phyloP scores from a whole-genome alignment of 2,329 filamentous ascomycete genomes.

The Talaromyces albobiverticillius region DNA sequence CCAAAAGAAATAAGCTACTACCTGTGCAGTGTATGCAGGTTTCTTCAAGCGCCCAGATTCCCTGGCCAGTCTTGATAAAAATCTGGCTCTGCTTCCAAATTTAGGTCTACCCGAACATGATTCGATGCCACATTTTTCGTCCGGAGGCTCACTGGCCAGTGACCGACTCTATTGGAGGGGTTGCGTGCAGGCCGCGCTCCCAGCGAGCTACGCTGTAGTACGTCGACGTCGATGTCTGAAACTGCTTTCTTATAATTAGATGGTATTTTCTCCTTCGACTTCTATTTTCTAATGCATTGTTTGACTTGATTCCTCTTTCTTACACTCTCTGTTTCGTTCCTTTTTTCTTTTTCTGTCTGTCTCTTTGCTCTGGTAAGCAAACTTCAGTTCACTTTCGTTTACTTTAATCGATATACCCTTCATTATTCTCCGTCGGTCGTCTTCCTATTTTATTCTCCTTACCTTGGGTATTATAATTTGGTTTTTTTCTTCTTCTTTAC shows the following conservation, averaged over 20 bases:
- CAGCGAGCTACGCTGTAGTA: too few species aligned
- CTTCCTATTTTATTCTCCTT: background rate
- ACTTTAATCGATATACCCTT: conserved; percentile 1
- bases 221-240: too few species aligned
- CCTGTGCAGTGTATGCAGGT: background rate
- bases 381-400: background rate
- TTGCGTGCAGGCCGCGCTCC: too few species aligned
- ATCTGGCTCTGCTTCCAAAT: background rate
- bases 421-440: background rate
- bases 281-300: background rate
- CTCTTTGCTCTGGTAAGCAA: conserved; percentile 15
- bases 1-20: too few species aligned
- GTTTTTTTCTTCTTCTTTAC: too few species aligned
- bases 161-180: background rate
- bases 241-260: conserved; percentile 9
- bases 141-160: background rate
- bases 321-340: conserved; percentile 7
- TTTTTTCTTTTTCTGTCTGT: too few species aligned
- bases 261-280: background rate
- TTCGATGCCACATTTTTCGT: background rate
- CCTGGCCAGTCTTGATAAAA: too few species aligned
- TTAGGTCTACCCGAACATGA: background rate
- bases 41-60: background rate
- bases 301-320: background rate
- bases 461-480: conserved; percentile 8